Evolutionary conservation across 2,329 filamentous ascomycete species (phyloP), one percentile per base, ranked within the genome.

Genomic region (Rosellinia necatrix): DNA sequence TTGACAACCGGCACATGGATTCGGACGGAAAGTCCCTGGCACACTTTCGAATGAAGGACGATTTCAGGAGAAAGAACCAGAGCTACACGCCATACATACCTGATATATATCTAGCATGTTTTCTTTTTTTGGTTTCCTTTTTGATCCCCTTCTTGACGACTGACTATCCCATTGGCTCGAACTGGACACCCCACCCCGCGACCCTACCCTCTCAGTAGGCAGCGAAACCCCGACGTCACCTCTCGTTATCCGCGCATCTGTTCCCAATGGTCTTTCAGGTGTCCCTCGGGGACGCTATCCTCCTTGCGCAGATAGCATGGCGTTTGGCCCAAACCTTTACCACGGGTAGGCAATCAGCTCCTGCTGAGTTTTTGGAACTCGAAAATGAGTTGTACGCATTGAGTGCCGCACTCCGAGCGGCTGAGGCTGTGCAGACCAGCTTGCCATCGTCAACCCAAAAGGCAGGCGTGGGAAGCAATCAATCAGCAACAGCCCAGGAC

Each of bases 361-460:
- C 68, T 4, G 57, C 58, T 2, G 68, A 70, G 43, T 70, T 71
- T 40, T 57, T 60, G 22, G 68, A 70, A 44, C 60, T 71, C 19
- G 68, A 71, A 37, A 68, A 66, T 53, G 67, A 71, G 41, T 53
- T 71, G 2, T 68, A 67, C 43, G 65, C 66, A 2, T 61, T 71
- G 32, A 69, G 62, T 21, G 56, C 66, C 3, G 66, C 66, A 10
- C 59, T 71, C n/a, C 55, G 63, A 2, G 59, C 64, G 3, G 55
- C 67, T 24, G 48, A 56, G 35, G 49, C 29, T 17, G 55, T 54
- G 7, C 34, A 44, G 30, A 55, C 35, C 13, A 41, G 7, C 4
- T n/a, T 17, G 6, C 24, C 13, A 38, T 9, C 15, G 21, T n/a
- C 46, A 19, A 19, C n/a, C n/a, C 9, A 50, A 17, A 17, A 32